Evolutionary conservation across 2,329 filamentous ascomycete genomes (phyloP).

Genomic region (Pezicula neosporulosa): DNA sequence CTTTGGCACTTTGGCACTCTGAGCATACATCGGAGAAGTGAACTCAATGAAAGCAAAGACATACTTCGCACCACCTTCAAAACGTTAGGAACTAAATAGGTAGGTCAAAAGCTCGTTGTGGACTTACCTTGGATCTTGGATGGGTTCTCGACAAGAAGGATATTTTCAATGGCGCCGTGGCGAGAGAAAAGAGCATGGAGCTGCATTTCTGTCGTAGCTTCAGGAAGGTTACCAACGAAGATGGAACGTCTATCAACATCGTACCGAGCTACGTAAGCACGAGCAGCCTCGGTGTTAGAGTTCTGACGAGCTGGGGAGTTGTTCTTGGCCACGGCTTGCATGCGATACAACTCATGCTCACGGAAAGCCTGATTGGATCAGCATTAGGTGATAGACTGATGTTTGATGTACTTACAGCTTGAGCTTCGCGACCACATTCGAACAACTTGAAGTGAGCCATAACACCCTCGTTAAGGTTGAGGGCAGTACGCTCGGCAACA

Average conservation of each 20-base stretch:
- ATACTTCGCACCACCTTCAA: constrained; percentile 24
- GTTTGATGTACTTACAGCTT: constrained; percentile 36
- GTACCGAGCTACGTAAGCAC: constrained; percentile 31
- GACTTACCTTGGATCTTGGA: constrained; percentile 26
- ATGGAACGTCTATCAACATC: constrained; percentile 43
- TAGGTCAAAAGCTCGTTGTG: neutral
- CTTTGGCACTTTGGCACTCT: constrained; percentile 17
- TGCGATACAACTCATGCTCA: constrained; percentile 25
- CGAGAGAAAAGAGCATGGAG: constrained; percentile 33
- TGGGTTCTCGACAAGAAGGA: constrained; percentile 26
- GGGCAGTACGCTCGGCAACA: constrained; percentile 19
- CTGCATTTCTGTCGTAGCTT: constrained; percentile 30
- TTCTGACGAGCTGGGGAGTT: constrained; percentile 9
- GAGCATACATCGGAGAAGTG: constrained; percentile 13
- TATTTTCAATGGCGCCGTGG: constrained; percentile 34
- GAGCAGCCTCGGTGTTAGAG: constrained; percentile 6
- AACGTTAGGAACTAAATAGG: constrained; percentile 10
- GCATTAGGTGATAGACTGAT: neutral
- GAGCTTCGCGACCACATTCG: constrained; percentile 46
- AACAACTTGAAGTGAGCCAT: constrained; percentile 49
- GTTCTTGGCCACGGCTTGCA: constrained; percentile 31
- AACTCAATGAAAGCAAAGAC: constrained; percentile 33
- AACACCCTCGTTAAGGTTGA: constrained; percentile 31
- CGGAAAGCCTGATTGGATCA: constrained; percentile 21
- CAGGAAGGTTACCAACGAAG: constrained; percentile 44